Evolutionary conservation across 1,139 yeast genomes (phyloP).

Genomic region (Saccharomyces hybrid): DNA sequence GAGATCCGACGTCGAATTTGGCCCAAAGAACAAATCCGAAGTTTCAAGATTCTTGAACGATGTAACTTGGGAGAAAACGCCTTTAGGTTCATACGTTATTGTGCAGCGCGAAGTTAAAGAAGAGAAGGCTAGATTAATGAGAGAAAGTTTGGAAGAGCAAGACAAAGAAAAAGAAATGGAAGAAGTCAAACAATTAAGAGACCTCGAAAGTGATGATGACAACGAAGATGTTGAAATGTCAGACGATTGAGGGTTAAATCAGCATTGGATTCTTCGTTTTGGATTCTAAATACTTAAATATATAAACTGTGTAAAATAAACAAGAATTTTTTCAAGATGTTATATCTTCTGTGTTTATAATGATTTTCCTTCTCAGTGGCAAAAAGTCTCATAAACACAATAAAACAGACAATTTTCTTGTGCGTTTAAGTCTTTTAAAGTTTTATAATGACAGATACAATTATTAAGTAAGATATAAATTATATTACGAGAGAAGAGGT

Average conservation of each 20-base stretch:
- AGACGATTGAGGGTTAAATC: slow-evolving; percentile 5
- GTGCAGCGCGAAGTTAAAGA: slow-evolving; percentile 82
- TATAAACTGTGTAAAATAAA: neutral
- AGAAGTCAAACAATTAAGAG: slow-evolving; percentile 15
- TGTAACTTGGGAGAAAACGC: slow-evolving; percentile 73
- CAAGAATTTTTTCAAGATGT: neutral
- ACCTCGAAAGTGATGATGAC: slow-evolving; percentile 21
- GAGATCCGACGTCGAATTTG: slow-evolving; percentile 71
- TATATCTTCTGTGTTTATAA: neutral
- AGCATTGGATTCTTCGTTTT: neutral
- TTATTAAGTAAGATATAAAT: neutral
- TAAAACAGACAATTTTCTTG: too few relatives aligned
- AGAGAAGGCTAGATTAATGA: slow-evolving; percentile 59
- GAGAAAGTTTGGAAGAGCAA: slow-evolving; percentile 62
- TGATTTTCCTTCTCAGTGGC: too few relatives aligned
- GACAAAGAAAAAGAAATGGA: slow-evolving; percentile 37
- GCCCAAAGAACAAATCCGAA: slow-evolving; percentile 72
- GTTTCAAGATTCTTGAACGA: slow-evolving; percentile 71
- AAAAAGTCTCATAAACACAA: too few relatives aligned
- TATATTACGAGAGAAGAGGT: neutral
- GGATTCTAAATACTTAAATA: neutral
- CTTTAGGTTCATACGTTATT: slow-evolving; percentile 76
- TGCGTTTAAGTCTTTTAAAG: neutral
- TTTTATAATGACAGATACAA: neutral
- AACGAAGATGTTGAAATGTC: slow-evolving; percentile 30